phyloP scores from a whole-genome alignment of 2,329 filamentous ascomycete species.

The Lachnellula willkommii region DNA sequence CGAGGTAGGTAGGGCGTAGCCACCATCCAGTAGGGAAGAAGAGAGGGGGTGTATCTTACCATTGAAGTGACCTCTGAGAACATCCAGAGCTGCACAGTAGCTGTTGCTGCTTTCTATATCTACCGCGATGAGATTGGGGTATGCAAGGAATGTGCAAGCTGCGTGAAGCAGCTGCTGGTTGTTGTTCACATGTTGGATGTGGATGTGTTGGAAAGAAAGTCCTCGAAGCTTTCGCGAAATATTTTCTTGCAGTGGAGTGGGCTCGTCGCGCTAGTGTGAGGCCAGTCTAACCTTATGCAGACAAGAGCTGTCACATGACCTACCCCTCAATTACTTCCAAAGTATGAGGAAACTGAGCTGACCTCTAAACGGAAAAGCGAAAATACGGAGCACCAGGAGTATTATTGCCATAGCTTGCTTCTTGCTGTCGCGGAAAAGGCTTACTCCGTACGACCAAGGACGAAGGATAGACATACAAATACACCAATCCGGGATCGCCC shows the following conservation, averaged over 20 bases:
- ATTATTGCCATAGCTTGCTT: too few relatives aligned
- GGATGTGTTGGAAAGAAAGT: slow-evolving; percentile 5
- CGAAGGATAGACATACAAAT: background rate
- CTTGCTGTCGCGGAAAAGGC: too few relatives aligned
- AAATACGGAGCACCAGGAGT: too few relatives aligned
- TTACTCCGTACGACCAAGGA: too few relatives aligned
- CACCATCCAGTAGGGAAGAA: slow-evolving; percentile 28
- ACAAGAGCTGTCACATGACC: too few relatives aligned
- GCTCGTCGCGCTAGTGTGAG: background rate
- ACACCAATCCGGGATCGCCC: slow-evolving; percentile 11
- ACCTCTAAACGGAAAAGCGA: too few relatives aligned
- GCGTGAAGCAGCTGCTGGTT: slow-evolving; percentile 12
- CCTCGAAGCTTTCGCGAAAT: slow-evolving; percentile 16
- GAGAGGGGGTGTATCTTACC: slow-evolving; percentile 20
- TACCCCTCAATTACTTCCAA: too few relatives aligned
- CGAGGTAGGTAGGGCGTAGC: too few relatives aligned
- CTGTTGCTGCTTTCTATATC: too few relatives aligned
- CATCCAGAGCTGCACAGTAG: too few relatives aligned
- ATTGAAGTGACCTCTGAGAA: background rate
- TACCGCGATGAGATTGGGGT: background rate
- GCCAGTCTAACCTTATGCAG: too few relatives aligned
- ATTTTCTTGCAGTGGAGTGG: slow-evolving; percentile 51
- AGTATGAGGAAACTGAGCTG: too few relatives aligned
- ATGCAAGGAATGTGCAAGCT: slow-evolving; percentile 2
- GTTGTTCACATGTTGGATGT: slow-evolving; percentile 20